Conservation (phyloP, 2,329 filamentous ascomycete genomes). For the Aspergillus sp. region DNA sequence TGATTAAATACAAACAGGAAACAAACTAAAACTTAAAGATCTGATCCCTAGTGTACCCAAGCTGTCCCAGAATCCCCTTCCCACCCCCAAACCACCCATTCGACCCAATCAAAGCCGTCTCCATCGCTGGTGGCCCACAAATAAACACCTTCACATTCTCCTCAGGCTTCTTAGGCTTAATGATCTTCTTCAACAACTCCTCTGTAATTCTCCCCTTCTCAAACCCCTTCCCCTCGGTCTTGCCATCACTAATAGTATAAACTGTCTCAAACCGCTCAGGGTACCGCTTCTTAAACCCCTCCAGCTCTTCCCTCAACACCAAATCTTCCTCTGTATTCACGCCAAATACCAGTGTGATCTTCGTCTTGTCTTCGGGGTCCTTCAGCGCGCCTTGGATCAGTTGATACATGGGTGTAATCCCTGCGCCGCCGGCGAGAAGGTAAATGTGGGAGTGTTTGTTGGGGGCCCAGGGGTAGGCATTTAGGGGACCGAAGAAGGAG, state of each 20-base stretch:
- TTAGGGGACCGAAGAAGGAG: conserved; percentile 51
- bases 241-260: conserved; percentile 49
- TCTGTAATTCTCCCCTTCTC: conserved; percentile 54
- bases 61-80: conserved; percentile 47
- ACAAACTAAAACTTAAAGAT: not conserved
- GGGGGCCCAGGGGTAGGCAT: conserved; percentile 49
- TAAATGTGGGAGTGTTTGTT: conserved; percentile 48
- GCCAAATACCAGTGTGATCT: conserved; percentile 59
- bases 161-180: conserved; percentile 25
- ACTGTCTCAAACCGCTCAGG: conserved; percentile 52
- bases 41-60: not conserved
- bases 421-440: conserved; percentile 63
- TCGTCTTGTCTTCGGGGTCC: conserved; percentile 56
- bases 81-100: conserved; percentile 8
- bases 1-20: too few species aligned
- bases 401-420: conserved; percentile 65
- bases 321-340: conserved; percentile 60
- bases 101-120: conserved; percentile 37
- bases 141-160: conserved; percentile 56
- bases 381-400: conserved; percentile 56
- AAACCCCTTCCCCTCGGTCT: conserved; percentile 32
- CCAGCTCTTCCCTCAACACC: conserved; percentile 51
- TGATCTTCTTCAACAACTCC: conserved; percentile 48
- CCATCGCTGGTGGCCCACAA: conserved; percentile 63
- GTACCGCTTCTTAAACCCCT: conserved; percentile 42